Base-by-base conservation (phyloP, 2,329 filamentous ascomycete species). In the Venturia effusa region DNA sequence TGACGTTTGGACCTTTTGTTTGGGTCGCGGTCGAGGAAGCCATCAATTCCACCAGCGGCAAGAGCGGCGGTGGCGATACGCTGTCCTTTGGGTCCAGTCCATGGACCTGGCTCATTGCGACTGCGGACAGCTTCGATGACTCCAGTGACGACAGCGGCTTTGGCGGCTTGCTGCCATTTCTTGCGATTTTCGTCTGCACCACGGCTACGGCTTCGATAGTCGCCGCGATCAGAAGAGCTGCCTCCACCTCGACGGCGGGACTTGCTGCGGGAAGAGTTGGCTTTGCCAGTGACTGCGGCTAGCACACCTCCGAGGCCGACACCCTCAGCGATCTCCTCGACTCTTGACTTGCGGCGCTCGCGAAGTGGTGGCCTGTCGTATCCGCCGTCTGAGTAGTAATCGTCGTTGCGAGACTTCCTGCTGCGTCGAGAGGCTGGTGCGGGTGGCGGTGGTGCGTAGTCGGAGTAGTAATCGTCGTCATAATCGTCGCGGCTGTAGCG, bases 111-210 rank as follows among this genome's bases (percentile, higher is more conserved):
- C 67, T 94, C 89, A 71, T 93, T 96, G 73, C 92, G 87, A 64
- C 92, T 87, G 66, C 90, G 88, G 81, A 96, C 96, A 51, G 93
- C 93, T 75, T 97, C 92, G 63, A 92, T 89, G 48, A 92, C 93
- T 70, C 92, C 93, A 37, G 93, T 92, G 59, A 96, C 84, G 45
- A 97, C 81, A 24, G 92, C 94, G 40, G 93, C 92, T 79, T 94
- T 93, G 73, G 92, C 90, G 40, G 92, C 92, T 76, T 96, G 91
- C 67, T 80, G 77, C 79, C 79, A 81, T 68, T 81, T 80, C 66
- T 74, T 74, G 68, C 74, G 79, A 72, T 75, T 80, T 64, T 79
- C 80, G 67, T 76, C 80, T 19, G 27, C 51, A 34, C 51, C 51
- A 43, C 73, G 74, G 66, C 79, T 79, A 64, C 81, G 78, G 54